A percentile compares a stretch with the other conserved stretches of the same genome.
Evolutionary conservation across 805 yeast species (phyloP).

Genomic region (Ascoidea asiatica): DNA sequence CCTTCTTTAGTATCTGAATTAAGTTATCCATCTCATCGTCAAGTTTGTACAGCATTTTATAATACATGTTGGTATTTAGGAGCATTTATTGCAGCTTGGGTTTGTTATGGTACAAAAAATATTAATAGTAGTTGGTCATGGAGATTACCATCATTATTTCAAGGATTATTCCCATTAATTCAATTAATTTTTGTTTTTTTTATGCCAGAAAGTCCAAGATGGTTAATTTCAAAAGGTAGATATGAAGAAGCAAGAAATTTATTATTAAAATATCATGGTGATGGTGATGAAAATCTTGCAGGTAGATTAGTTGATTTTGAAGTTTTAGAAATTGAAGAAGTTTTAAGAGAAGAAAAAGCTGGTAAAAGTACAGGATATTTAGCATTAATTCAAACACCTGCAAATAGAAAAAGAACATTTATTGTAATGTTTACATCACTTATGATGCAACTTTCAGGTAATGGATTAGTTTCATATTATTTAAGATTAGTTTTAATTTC

Average conservation of each 20-base stretch:
- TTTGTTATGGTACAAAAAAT: conserved; percentile 29
- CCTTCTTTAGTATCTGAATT: conserved; percentile 39
- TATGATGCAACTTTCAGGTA: conserved; percentile 35
- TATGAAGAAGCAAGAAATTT: conserved; percentile 29
- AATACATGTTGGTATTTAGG: conserved; percentile 42
- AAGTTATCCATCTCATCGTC: conserved; percentile 32
- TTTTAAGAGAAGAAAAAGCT: conserved; percentile 26
- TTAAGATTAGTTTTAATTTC: conserved; percentile 34
- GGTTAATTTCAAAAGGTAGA: conserved; percentile 25
- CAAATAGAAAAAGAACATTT: conserved; percentile 28
- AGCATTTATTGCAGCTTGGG: conserved; percentile 39
- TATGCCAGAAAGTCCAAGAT: conserved; percentile 40
- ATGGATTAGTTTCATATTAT: conserved; percentile 38
- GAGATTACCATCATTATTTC: conserved; percentile 24
- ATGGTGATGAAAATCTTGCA: conserved; percentile 19
- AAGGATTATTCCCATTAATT: conserved; percentile 28
- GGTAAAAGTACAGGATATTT: conserved; percentile 20
- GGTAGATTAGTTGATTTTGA: conserved; percentile 23
- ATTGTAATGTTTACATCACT: conserved; percentile 20
- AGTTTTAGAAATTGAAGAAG: conserved; percentile 24
- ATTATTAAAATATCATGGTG: conserved; percentile 27
- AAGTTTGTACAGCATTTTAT: conserved; percentile 28
- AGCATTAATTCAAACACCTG: conserved; percentile 24
- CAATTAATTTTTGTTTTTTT: no score
- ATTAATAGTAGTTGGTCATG: conserved; percentile 19